These are phyloP conservation scores for Colletotrichum acutatum DNA, from an alignment of 2,329 filamentous ascomycete species.

Conservation along the genomic window DNA sequence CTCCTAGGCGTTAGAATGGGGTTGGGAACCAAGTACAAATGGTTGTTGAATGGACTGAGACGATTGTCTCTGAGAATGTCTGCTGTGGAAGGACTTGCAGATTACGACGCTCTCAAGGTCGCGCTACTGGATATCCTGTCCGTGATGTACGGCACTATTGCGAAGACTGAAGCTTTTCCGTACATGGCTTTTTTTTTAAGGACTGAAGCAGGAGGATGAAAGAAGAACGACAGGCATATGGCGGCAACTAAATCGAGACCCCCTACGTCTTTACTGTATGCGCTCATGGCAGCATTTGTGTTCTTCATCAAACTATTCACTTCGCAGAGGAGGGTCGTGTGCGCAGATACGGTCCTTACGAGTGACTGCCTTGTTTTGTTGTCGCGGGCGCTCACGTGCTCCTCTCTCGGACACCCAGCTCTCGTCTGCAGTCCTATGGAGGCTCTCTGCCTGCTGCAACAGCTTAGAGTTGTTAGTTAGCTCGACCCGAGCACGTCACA, in stretches of 20 bases:
- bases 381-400: not conserved
- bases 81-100: not conserved
- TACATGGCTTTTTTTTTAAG: constrained; percentile 18
- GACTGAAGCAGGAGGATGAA: constrained; percentile 14
- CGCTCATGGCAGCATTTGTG: not conserved
- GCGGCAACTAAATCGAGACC: constrained; percentile 12
- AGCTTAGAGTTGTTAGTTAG: not conserved
- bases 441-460: not conserved
- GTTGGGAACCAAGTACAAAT: constrained; percentile 27
- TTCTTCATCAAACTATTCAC: not conserved
- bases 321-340: not conserved
- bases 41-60: constrained; percentile 23
- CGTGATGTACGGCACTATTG: constrained; percentile 1
- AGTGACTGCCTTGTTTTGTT: not conserved
- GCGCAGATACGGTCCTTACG: not conserved
- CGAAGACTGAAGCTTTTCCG: constrained; percentile 25
- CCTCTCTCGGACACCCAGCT: not conserved
- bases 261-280: not conserved
- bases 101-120: constrained; percentile 1
- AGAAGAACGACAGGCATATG: constrained; percentile 1
- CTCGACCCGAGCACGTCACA: not conserved
- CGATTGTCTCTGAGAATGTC: constrained; percentile 12
- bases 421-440: not conserved
- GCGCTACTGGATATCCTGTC: not conserved
- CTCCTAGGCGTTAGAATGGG: constrained; percentile 29